A percentile compares a stretch with the other conserved stretches of the same genome.
These are phyloP conservation scores for Kwoniella europaea DNA, from an alignment of 768 basidiomycete species.

Conservation along the genomic window DNA sequence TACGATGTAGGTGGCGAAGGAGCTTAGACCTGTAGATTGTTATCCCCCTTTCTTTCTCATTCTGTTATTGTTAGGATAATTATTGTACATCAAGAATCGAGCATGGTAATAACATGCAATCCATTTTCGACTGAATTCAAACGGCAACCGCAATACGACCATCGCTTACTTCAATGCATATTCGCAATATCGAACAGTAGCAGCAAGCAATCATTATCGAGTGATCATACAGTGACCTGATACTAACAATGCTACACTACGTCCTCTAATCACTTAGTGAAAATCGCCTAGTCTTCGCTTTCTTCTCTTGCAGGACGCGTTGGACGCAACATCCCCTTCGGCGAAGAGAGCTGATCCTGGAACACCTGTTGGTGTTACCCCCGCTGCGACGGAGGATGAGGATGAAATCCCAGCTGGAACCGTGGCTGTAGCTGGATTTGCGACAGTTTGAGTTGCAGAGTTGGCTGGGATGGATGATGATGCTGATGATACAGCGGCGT, in stretches of 20 bases:
- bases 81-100: constrained; percentile 14
- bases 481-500: too few relatives aligned
- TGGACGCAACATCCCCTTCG: not conserved
- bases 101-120: not conserved
- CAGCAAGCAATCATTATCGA: not conserved
- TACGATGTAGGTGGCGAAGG: constrained; percentile 26
- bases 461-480: not conserved
- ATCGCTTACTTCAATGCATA: not conserved
- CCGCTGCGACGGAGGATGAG: not conserved
- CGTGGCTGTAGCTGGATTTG: too few relatives aligned
- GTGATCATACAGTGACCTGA: not conserved
- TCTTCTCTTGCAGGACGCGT: not conserved
- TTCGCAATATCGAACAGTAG: too few relatives aligned
- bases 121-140: not conserved
- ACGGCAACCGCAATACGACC: not conserved
- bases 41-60: not conserved
- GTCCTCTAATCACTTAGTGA: not conserved
- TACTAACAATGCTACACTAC: too few relatives aligned
- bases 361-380: not conserved
- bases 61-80: constrained; percentile 7
- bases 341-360: constrained; percentile 1
- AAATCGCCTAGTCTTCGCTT: not conserved
- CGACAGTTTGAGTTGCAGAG: not conserved
- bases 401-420: not conserved
- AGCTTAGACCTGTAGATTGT: constrained; percentile 17